Evolutionary conservation across 176 grass and related monocot species (phyloP).

Genomic region (Cenchrus purpureus): DNA sequence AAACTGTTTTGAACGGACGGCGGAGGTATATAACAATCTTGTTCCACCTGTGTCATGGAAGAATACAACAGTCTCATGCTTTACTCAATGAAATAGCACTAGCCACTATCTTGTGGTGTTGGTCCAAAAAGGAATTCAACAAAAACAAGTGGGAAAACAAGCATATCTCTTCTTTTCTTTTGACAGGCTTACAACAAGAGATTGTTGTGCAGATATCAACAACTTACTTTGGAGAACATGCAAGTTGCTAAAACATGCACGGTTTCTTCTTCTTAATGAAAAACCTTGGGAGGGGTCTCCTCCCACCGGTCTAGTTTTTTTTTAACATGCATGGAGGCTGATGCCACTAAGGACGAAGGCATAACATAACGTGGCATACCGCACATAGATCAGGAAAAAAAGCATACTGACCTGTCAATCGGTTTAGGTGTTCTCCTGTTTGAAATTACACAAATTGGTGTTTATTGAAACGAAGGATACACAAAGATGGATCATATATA

Average conservation of each 20-base stretch:
- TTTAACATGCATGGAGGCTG: neutral
- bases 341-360: neutral
- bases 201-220: neutral
- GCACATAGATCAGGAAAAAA: neutral
- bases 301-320: too few species aligned
- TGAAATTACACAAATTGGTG: slow-evolving; percentile 1
- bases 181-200: too few species aligned
- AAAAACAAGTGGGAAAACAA: neutral
- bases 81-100: too few species aligned
- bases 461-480: slow-evolving; percentile 22
- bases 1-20: too few species aligned
- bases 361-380: neutral
- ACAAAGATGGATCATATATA: neutral
- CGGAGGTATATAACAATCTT: neutral
- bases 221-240: slow-evolving; percentile 3
- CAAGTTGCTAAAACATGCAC: neutral
- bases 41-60: neutral
- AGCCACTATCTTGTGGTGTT: neutral
- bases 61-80: neutral
- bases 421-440: neutral
- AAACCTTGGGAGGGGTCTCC: too few species aligned
- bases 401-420: neutral
- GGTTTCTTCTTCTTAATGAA: too few species aligned
- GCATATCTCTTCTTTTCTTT: too few species aligned
- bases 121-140: neutral